Evolutionary conservation across 192 early-diverging fungal species (phyloP), one percentile per base, ranked within the genome.

Genomic region (Gorgonomyces haynaldii): DNA sequence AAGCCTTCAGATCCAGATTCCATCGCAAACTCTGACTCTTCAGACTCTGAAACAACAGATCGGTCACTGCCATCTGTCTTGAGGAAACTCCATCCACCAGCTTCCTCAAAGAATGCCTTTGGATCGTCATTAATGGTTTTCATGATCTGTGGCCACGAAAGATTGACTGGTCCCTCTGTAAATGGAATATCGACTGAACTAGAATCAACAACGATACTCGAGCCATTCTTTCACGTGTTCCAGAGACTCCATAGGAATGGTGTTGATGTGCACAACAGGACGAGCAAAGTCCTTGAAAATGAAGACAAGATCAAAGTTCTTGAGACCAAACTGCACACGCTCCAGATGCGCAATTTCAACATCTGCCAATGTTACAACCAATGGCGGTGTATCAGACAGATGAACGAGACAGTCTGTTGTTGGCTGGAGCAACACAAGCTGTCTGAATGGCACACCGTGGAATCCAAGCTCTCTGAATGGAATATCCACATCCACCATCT

Each of bases 291-390:
- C 95, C 62, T 91, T 92, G 73, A 88, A 93, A 3, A 96, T 79
- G 70, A 96, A 88, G 6, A 98, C 95, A 72, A 96, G 74, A 77
- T 98, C 95, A 75, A 98, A 98, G 66, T 93, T 94, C 73, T 91
- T 90, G 26, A 96, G 70, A 4, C 89, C 89, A 68, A 96, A 96
- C 57, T 75, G 69, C 39, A 99, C 86, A 54, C 96, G 85, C 72
- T 99, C 96, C 48, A 99, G 73, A 57, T 96, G 90, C 9, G 84
- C 93, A 38, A 92, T 70, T 67, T 96, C 91, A 13, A 99, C 85
- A 42, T 99, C 96, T 8, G 71, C 69, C 8, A 99, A 65, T 0
- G 91, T 89, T 32, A 94, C 72, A 12, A 95, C 81, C 27, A 93
- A 63, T 68, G 88, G 89, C 3, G 96, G 96, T 38, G 85, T 80